Base-by-base conservation (phyloP, 306 rosid genomes). In the Arachis stenosperma region DNA sequence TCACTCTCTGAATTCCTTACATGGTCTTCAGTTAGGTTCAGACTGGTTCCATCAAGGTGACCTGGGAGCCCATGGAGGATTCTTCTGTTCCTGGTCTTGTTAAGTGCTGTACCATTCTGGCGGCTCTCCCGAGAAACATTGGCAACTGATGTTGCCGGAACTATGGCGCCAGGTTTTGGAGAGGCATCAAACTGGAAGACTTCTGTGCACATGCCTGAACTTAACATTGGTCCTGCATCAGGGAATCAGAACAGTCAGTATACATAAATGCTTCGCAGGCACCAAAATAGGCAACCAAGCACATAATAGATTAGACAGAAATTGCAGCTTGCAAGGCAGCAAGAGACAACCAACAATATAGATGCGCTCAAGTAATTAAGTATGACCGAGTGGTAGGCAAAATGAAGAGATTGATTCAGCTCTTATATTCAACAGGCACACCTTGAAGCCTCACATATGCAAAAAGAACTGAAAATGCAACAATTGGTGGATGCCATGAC, bases 131-230 rank as follows among this genome's bases (percentile, higher is more conserved):
- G 17, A 33, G 97, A 77, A 47, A 78, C 73, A 40, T 87, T 87
- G 47, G 88, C 71, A 46, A 88, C 88, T 61, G 97, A 44, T 53
- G 99, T 71, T 55, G 92, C 98, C n/a, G 96, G 92, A 70, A 95
- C 75, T 62, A 95, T 89, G 65, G 93, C 96, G 58, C 97, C 99
- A 14, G 96, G 85, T 50, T 78, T 41, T 41, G 96, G 88, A 2
- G 93, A 95, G 53, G 73, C 87, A 65, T 95, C 97, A 66, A 95
- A 95, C 86, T 90, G 99, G 69, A 95, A 95, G 79, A 91, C 97
- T 83, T 95, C 99, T 6, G 95, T 91, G 88, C 99, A 95, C 93
- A 84, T 80, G 66, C 99, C 99, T 37, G 99, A 95, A 75, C 99
- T 90, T 88, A 95, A 70, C 93, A 95, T 76, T 48, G 99, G 96